A percentile compares a stretch with the other conserved stretches of the same genome.
phyloP scores from a whole-genome alignment of 1,284 basidiomycete species.

The Coriolopsis trogii region DNA sequence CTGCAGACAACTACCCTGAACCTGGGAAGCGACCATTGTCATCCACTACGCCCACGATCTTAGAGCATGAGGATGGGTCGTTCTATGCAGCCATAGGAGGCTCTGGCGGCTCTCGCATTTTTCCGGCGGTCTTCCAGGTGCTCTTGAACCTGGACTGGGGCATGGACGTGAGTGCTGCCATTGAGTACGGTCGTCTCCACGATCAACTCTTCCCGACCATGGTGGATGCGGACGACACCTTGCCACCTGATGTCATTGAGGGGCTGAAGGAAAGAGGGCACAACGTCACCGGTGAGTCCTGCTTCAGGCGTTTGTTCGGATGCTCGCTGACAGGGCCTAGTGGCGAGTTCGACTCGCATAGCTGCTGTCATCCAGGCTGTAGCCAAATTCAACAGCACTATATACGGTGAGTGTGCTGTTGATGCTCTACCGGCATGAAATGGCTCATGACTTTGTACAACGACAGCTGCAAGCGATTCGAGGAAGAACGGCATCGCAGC shows the following conservation, averaged over 20 bases:
- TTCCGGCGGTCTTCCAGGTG: constrained; percentile 79
- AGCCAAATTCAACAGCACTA: constrained; percentile 49
- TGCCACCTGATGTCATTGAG: constrained; percentile 55
- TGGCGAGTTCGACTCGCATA: constrained; percentile 57
- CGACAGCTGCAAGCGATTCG: constrained; percentile 78
- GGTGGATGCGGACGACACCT: constrained; percentile 68
- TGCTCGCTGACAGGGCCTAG: constrained; percentile 18
- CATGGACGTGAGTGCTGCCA: constrained; percentile 75
- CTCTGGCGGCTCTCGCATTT: constrained; percentile 87
- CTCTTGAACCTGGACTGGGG: constrained; percentile 84
- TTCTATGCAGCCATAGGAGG: constrained; percentile 81
- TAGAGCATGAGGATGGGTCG: constrained; percentile 74
- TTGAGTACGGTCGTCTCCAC: constrained; percentile 90
- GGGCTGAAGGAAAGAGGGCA: constrained; percentile 70
- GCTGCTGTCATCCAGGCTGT: constrained; percentile 79
- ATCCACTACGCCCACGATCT: constrained; percentile 79
- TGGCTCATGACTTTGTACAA: constrained; percentile 6
- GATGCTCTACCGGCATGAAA: constrained; percentile 2
- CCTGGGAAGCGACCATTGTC: constrained; percentile 88
- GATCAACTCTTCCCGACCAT: constrained; percentile 81
- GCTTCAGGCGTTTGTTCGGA: neutral
- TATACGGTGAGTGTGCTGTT: constrained; percentile 54
- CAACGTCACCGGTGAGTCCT: constrained; percentile 60
- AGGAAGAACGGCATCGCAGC: constrained; percentile 84
- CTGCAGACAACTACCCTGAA: constrained; percentile 82